These are phyloP conservation scores for Fragaria nilgerrensis DNA, from an alignment of 306 rosid genomes.

Conservation along the genomic window DNA sequence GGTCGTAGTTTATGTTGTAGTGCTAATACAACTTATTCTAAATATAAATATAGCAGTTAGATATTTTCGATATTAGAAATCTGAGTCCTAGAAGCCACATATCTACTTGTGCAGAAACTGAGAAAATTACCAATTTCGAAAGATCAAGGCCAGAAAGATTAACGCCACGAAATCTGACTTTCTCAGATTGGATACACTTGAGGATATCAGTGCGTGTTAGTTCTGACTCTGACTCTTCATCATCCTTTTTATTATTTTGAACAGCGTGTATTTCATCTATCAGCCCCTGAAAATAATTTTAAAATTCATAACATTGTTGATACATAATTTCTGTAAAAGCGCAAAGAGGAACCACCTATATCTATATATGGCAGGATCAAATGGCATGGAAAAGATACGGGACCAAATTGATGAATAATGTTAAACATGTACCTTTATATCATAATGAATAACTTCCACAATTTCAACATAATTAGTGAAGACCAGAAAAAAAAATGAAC, in stretches of 20 bases:
- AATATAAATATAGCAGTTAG: too few species aligned
- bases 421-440: not conserved
- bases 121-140: conserved; percentile 66
- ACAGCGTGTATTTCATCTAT: conserved; percentile 60
- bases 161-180: conserved; percentile 87
- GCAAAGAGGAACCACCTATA: not conserved
- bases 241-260: conserved; percentile 53
- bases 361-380: not conserved
- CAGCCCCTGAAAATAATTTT: conserved; percentile 61
- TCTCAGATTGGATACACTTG: conserved; percentile 87
- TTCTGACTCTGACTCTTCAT: conserved; percentile 64
- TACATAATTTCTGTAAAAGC: not conserved
- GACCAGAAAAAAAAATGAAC: not conserved
- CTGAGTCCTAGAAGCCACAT: conserved; percentile 4
- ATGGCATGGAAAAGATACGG: not conserved
- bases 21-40: too few species aligned
- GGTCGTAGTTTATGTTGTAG: too few species aligned
- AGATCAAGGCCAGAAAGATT: conserved; percentile 96
- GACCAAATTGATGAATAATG: not conserved
- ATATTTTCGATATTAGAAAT: not conserved
- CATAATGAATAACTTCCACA: not conserved
- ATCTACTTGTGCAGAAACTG: not conserved
- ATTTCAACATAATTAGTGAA: not conserved
- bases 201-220: conserved; percentile 83
- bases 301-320: not conserved